These are phyloP conservation scores for Monilinia aucupariae DNA, from an alignment of 2,329 filamentous ascomycete genomes.

Conservation along the genomic window DNA sequence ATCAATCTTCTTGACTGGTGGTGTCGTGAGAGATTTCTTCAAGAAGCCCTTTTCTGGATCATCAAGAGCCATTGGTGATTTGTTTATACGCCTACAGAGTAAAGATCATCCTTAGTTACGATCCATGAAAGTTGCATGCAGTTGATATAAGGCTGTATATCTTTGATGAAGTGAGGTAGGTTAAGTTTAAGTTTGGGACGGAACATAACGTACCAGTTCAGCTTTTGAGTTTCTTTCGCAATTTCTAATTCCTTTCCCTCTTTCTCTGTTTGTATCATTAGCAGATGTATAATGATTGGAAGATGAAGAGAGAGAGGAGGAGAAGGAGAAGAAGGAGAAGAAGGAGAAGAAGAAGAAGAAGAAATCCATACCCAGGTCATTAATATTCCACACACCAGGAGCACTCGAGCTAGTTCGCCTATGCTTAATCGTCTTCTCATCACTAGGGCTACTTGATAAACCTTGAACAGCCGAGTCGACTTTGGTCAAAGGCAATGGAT, in stretches of 20 bases:
- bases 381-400: slow-evolving; percentile 73
- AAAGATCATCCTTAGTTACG: slow-evolving; percentile 19
- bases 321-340: neutral
- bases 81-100: slow-evolving; percentile 82
- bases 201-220: slow-evolving; percentile 72
- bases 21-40: slow-evolving; percentile 72
- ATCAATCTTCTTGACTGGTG: slow-evolving; percentile 90
- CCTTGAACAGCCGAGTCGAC: slow-evolving; percentile 89
- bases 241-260: slow-evolving; percentile 67
- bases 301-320: neutral
- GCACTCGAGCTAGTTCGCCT: slow-evolving; percentile 68
- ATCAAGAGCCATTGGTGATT: slow-evolving; percentile 69
- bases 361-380: slow-evolving; percentile 67
- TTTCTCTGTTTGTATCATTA: slow-evolving; percentile 50
- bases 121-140: neutral
- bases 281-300: neutral
- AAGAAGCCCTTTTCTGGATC: slow-evolving; percentile 66
- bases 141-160: neutral
- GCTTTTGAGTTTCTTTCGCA: slow-evolving; percentile 76
- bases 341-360: neutral
- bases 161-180: neutral
- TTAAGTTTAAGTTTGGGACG: neutral
- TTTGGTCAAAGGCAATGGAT: slow-evolving; percentile 60
- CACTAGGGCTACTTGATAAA: slow-evolving; percentile 60
- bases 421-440: slow-evolving; percentile 59